Evolutionary conservation across 768 basidiomycete genomes (phyloP).

Genomic region (Boletus coccyginus): DNA sequence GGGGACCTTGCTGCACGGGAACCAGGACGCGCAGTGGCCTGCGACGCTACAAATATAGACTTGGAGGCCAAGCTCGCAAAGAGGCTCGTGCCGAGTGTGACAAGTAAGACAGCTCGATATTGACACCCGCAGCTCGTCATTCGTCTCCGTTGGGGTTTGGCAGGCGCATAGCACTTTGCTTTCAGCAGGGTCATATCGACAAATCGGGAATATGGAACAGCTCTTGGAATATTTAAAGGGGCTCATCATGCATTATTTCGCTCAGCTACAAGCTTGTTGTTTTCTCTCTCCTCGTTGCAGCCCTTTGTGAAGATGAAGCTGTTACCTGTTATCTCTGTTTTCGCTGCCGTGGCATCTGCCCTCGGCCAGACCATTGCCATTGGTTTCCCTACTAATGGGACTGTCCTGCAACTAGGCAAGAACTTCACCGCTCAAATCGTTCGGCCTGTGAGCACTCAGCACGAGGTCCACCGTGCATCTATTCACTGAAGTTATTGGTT

Average conservation of each 20-base stretch:
- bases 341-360: slow-evolving; percentile 3
- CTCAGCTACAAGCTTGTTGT: not conserved
- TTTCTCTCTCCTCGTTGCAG: not conserved
- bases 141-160: too few species aligned
- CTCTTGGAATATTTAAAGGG: too few species aligned
- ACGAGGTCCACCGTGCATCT: not conserved
- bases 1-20: too few species aligned
- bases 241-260: not conserved
- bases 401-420: slow-evolving; percentile 14
- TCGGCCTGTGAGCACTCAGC: slow-evolving; percentile 17
- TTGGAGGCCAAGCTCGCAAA: too few species aligned
- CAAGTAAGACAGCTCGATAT: too few species aligned
- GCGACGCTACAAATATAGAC: too few species aligned
- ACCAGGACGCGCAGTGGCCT: too few species aligned
- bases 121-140: too few species aligned
- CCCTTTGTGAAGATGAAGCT: slow-evolving; percentile 15
- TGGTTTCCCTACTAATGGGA: slow-evolving; percentile 20
- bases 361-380: slow-evolving; percentile 30
- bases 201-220: too few species aligned
- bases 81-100: too few species aligned
- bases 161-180: too few species aligned
- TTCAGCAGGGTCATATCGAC: too few species aligned
- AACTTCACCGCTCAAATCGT: slow-evolving; percentile 18
- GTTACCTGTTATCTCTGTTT: not conserved
- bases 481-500: not conserved